Base-by-base conservation (phyloP, 2,329 filamentous ascomycete genomes). In the Talaromyces funiculosus region DNA sequence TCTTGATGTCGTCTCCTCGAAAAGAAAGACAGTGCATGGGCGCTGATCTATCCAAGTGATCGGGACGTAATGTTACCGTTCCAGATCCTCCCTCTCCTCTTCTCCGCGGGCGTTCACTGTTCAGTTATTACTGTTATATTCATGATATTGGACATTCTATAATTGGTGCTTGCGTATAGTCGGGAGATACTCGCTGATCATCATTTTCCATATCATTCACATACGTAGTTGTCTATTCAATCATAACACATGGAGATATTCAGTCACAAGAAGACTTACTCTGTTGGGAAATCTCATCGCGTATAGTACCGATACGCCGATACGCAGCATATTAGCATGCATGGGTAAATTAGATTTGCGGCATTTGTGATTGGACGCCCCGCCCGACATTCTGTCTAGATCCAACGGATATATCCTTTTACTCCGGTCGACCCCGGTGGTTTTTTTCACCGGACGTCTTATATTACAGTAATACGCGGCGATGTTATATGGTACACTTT, bases 191-290 rank as follows among this genome's bases (percentile, higher is more conserved):
- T 26, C 4, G 5, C 1, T 8, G 5, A 43, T 0, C 9, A n/a
- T 9, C 42, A 45, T 45, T 8, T 5, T 16, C 10, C 8, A 20
- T n/a, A 16, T 2, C 4, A 5, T 43, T 14, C 16, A 12, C 10
- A 3, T 35, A 7, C 3, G 12, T 35, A 4, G 12, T 35, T 16
- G 12, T 35, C 33, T 35, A 14, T 9, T n/a, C n/a, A n/a, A n/a
- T n/a, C n/a, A n/a, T n/a, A n/a, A n/a, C n/a, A n/a, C n/a, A n/a
- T n/a, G n/a, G n/a, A n/a, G n/a, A n/a, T n/a, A 10, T 33, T 33
- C 31, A 33, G 53, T 56, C 53, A 56, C 53, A 56, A 56, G 53
- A 20, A 56, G 40, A 57, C 38, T 57, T 57, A 45, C 54, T 45
- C 54, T 43, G 40, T 45, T 57, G 18, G 54, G 54, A 35, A 43